These are phyloP conservation scores for Solanum hybrid DNA, from an alignment of 305 asterid species.

Conservation along the genomic window DNA sequence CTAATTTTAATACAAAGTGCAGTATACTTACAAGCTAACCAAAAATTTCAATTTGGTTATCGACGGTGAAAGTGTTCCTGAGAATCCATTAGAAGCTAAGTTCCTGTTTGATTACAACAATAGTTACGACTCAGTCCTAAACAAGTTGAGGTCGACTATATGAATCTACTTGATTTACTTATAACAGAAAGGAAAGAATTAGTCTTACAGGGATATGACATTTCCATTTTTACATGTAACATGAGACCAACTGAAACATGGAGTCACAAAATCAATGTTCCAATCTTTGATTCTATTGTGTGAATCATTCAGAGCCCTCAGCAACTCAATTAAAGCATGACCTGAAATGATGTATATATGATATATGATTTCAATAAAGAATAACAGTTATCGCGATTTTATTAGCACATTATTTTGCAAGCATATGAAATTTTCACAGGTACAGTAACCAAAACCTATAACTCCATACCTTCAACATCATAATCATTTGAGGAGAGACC, in stretches of 20 bases:
- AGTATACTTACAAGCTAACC: slow-evolving; percentile 50
- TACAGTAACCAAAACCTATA: not conserved
- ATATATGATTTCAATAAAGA: not conserved
- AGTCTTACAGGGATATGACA: slow-evolving; percentile 50
- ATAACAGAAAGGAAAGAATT: not conserved
- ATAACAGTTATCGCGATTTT: not conserved
- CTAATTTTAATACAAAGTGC: not conserved
- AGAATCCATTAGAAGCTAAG: slow-evolving; percentile 59
- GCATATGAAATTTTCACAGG: not conserved
- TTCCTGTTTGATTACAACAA: slow-evolving; percentile 39
- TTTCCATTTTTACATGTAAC: slow-evolving; percentile 63
- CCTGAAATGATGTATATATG: slow-evolving; percentile 32
- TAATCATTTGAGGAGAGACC: slow-evolving; percentile 37
- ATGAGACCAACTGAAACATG: slow-evolving; percentile 82
- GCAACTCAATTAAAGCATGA: slow-evolving; percentile 51
- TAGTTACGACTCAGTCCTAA: not conserved
- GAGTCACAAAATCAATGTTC: slow-evolving; percentile 61
- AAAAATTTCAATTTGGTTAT: slow-evolving; percentile 55
- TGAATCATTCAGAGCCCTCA: slow-evolving; percentile 54
- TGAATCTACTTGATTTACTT: not conserved
- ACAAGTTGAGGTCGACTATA: not conserved
- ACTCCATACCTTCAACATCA: slow-evolving; percentile 51
- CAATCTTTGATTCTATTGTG: slow-evolving; percentile 42
- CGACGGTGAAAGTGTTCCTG: slow-evolving; percentile 69
- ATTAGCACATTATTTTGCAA: not conserved